Percentiles rank a stretch among this genome's conserved stretches.
phyloP scores from a whole-genome alignment of 352 stramenopile species.

The Pythium biforme region DNA sequence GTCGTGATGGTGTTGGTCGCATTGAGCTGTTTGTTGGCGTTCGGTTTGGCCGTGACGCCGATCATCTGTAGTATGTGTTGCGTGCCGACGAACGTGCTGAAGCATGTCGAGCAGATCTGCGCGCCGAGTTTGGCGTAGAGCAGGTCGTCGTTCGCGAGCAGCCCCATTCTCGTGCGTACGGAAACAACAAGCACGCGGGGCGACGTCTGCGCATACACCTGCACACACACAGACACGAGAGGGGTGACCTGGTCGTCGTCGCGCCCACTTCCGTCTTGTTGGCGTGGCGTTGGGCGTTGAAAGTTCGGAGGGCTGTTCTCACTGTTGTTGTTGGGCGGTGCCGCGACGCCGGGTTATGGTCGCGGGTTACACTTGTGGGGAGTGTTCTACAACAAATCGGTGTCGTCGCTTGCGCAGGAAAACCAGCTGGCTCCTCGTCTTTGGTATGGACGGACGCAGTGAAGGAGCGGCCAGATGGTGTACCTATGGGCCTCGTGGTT shows the following conservation, averaged over 20 bases:
- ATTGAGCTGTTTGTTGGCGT: constrained; percentile 15
- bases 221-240: neutral
- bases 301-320: no score
- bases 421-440: neutral
- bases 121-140: constrained; percentile 63
- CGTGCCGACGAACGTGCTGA: constrained; percentile 65
- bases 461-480: neutral
- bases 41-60: constrained; percentile 10
- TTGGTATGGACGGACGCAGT: neutral
- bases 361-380: neutral
- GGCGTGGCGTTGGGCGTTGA: neutral
- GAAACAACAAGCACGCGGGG: neutral
- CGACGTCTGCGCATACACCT: neutral
- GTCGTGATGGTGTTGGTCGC: neutral
- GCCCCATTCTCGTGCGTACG: constrained; percentile 1
- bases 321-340: no score
- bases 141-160: constrained; percentile 23
- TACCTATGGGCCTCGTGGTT: neutral
- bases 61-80: constrained; percentile 58
- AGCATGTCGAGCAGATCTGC: constrained; percentile 64
- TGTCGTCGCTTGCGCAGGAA: neutral
- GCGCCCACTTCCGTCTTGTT: neutral
- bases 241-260: neutral
- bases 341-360: neutral
- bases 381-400: no score